Conservation (phyloP, 2,329 filamentous ascomycete species). For the Aspergillus carbonarius region DNA sequence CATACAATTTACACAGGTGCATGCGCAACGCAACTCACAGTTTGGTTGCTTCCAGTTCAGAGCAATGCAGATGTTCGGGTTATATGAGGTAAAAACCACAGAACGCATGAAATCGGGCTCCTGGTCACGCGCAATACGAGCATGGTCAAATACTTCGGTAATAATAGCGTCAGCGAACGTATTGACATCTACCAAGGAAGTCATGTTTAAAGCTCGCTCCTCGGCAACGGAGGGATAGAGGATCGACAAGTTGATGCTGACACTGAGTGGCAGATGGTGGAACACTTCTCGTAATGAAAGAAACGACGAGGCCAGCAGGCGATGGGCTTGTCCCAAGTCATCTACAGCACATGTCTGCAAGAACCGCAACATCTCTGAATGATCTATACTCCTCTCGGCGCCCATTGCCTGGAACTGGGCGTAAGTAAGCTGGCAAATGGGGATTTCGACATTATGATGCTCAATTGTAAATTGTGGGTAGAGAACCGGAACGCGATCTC, state of each 20-base stretch:
- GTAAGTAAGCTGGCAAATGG: conserved; percentile 74
- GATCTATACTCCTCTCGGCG: conserved; percentile 37
- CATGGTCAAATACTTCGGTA: conserved; percentile 86
- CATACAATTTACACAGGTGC: too few species aligned
- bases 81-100: conserved; percentile 93
- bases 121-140: conserved; percentile 64
- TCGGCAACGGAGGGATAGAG: conserved; percentile 78
- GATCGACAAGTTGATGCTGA: conserved; percentile 90
- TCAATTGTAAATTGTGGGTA: conserved; percentile 82
- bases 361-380: conserved; percentile 28
- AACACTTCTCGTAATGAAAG: conserved; percentile 78
- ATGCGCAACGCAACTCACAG: conserved; percentile 58
- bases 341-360: conserved; percentile 33
- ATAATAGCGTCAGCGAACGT: conserved; percentile 80
- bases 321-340: conserved; percentile 65
- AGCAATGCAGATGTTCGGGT: conserved; percentile 83
- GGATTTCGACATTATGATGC: conserved; percentile 74
- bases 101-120: conserved; percentile 75
- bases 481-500: conserved; percentile 80
- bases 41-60: conserved; percentile 99
- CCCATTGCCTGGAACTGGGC: conserved; percentile 52
- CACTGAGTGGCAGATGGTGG: conserved; percentile 68
- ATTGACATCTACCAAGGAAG: conserved; percentile 80
- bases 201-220: conserved; percentile 67
- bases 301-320: conserved; percentile 71